Evolutionary conservation across 306 rosid genomes (phyloP).

Genomic region (Dalbergia oliveri): DNA sequence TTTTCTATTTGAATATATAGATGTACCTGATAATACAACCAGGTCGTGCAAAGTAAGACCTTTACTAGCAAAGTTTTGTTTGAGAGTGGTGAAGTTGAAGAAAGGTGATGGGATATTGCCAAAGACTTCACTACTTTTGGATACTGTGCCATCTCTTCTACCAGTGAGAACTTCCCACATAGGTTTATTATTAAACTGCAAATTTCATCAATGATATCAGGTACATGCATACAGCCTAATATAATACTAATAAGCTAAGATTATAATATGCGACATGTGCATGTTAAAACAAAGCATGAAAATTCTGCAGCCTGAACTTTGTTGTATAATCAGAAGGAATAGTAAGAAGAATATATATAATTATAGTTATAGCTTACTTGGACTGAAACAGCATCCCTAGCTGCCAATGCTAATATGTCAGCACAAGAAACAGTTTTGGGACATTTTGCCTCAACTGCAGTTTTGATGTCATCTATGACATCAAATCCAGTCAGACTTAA

Average conservation of each 20-base stretch:
- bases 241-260: background rate
- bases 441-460: slow-evolving; percentile 54
- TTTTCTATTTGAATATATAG: background rate
- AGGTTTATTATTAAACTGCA: slow-evolving; percentile 53
- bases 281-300: background rate
- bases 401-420: slow-evolving; percentile 65
- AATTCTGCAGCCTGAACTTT: background rate
- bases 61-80: slow-evolving; percentile 54
- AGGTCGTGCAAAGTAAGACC: slow-evolving; percentile 60
- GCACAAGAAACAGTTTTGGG: slow-evolving; percentile 71
- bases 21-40: slow-evolving; percentile 64
- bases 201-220: background rate
- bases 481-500: slow-evolving; percentile 57
- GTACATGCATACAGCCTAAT: background rate
- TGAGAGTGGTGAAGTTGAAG: slow-evolving; percentile 62
- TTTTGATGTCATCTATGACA: slow-evolving; percentile 65
- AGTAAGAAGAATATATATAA: background rate
- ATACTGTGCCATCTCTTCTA: slow-evolving; percentile 69
- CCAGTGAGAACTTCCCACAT: slow-evolving; percentile 70
- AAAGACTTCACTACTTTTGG: slow-evolving; percentile 42
- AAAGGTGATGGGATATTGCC: slow-evolving; percentile 53
- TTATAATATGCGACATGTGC: background rate
- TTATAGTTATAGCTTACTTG: slow-evolving; percentile 52
- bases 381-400: slow-evolving; percentile 64
- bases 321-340: background rate